A percentile compares a stretch with the other conserved stretches of the same genome.
phyloP scores from a whole-genome alignment of 441 rosid species.

The Aquilaria agallochum region DNA sequence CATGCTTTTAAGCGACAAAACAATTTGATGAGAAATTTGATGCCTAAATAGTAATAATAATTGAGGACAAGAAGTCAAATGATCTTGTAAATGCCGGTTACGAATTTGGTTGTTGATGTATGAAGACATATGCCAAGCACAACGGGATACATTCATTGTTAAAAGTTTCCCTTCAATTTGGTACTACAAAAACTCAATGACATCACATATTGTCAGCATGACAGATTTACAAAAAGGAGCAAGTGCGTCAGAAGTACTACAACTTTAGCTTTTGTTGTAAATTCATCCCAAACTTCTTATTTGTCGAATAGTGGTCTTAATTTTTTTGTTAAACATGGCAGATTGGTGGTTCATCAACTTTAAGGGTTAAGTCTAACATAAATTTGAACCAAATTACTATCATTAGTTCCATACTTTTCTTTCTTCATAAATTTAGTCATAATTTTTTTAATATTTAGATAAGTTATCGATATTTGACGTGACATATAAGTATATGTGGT shows the following conservation, averaged over 20 bases:
- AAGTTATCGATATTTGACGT: no score
- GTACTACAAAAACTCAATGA: not conserved
- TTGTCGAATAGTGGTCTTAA: no score
- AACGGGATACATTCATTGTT: slow-evolving; percentile 4
- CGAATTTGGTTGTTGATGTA: slow-evolving; percentile 1
- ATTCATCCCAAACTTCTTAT: not conserved
- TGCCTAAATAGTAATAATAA: slow-evolving; percentile 11
- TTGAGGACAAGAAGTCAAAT: slow-evolving; percentile 15
- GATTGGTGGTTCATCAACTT: no score
- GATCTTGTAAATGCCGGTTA: not conserved
- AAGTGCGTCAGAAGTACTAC: no score
- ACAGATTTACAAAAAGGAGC: not conserved
- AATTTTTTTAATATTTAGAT: no score
- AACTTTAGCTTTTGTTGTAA: not conserved
- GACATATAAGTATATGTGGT: no score
- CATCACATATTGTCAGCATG: slow-evolving; percentile 17
- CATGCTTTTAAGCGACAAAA: not conserved
- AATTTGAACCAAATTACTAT: no score
- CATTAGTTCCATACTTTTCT: no score
- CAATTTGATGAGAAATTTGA: not conserved
- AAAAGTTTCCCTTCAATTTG: not conserved
- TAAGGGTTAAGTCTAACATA: no score
- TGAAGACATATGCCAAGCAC: not conserved
- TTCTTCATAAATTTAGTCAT: no score
- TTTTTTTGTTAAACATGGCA: no score